Evolutionary conservation across 2,329 filamentous ascomycete species (phyloP).

Genomic region (Aureobasidium leucospermi): DNA sequence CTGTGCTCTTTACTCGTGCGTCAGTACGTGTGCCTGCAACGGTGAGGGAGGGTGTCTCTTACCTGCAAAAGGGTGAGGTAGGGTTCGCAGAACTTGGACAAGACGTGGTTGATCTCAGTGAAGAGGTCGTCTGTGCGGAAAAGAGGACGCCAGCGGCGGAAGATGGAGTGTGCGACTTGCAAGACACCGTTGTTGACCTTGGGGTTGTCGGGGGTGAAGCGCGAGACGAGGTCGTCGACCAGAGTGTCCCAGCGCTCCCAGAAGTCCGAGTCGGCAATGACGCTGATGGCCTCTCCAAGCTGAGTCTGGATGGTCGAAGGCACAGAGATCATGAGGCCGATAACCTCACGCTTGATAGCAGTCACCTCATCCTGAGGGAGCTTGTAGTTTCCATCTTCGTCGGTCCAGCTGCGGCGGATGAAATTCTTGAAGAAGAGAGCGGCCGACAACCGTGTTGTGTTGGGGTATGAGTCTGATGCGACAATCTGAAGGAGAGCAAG

Average conservation of each 20-base stretch:
- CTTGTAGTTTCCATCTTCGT: slow-evolving; percentile 92
- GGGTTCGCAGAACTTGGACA: slow-evolving; percentile 72
- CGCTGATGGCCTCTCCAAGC: slow-evolving; percentile 90
- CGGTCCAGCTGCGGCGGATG: slow-evolving; percentile 87
- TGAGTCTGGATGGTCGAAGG: slow-evolving; percentile 84
- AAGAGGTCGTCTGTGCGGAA: slow-evolving; percentile 91
- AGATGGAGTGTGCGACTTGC: slow-evolving; percentile 96
- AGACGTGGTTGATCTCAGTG: slow-evolving; percentile 92
- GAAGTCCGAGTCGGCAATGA: slow-evolving; percentile 97
- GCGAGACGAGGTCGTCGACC: slow-evolving; percentile 83
- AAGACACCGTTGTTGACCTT: slow-evolving; percentile 88
- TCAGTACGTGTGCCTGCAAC: background rate
- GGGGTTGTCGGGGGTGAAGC: slow-evolving; percentile 73
- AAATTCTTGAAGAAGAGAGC: slow-evolving; percentile 98
- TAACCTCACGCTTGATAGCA: slow-evolving; percentile 90
- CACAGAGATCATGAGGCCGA: slow-evolving; percentile 92
- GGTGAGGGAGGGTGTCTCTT: background rate
- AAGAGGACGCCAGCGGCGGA: slow-evolving; percentile 88
- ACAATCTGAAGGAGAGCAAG: slow-evolving; percentile 82
- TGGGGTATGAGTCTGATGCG: slow-evolving; percentile 62
- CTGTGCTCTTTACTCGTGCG: slow-evolving; percentile 49
- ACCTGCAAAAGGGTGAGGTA: slow-evolving; percentile 65
- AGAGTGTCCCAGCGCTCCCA: slow-evolving; percentile 95
- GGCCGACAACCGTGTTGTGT: slow-evolving; percentile 75
- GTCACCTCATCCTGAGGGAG: slow-evolving; percentile 73